Evolutionary conservation across 2,329 filamentous ascomycete genomes (phyloP).

Genomic region (Diaporthe eres): DNA sequence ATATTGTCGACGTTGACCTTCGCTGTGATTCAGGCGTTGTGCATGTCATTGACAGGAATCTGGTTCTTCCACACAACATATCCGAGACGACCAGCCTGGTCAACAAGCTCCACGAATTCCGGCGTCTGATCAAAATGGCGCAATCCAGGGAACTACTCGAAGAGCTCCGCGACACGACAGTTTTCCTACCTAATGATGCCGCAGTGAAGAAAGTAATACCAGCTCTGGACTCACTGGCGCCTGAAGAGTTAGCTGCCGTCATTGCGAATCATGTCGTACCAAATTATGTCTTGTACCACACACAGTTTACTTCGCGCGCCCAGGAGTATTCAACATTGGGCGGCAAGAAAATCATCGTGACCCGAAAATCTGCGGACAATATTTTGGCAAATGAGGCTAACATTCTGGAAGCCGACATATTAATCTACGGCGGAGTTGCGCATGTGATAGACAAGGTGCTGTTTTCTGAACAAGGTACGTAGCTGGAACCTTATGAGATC

Average conservation of each 20-base stretch:
- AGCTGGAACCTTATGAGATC: not conserved
- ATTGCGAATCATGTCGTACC: slow-evolving; percentile 1
- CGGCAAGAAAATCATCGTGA: not conserved
- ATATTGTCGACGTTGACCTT: not conserved
- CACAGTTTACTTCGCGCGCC: not conserved
- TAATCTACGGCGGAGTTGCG: slow-evolving; percentile 6
- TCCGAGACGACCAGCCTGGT: slow-evolving; percentile 6
- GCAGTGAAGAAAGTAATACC: not conserved
- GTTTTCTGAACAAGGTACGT: not conserved
- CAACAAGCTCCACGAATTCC: not conserved
- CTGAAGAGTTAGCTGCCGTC: not conserved
- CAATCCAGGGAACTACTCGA: not conserved
- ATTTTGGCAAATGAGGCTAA: not conserved
- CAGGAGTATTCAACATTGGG: not conserved
- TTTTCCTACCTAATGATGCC: not conserved
- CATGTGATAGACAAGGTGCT: slow-evolving; percentile 13
- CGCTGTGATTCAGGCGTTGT: not conserved
- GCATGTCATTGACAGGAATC: slow-evolving; percentile 8
- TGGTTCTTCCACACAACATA: slow-evolving; percentile 14
- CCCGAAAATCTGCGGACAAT: not conserved
- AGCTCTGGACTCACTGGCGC: not conserved
- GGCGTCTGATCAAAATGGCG: not conserved
- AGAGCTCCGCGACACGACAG: slow-evolving; percentile 2
- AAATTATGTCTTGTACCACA: not conserved
- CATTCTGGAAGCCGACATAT: not conserved